Conservation (phyloP, 768 basidiomycete species). For the Amanita muscaria region DNA sequence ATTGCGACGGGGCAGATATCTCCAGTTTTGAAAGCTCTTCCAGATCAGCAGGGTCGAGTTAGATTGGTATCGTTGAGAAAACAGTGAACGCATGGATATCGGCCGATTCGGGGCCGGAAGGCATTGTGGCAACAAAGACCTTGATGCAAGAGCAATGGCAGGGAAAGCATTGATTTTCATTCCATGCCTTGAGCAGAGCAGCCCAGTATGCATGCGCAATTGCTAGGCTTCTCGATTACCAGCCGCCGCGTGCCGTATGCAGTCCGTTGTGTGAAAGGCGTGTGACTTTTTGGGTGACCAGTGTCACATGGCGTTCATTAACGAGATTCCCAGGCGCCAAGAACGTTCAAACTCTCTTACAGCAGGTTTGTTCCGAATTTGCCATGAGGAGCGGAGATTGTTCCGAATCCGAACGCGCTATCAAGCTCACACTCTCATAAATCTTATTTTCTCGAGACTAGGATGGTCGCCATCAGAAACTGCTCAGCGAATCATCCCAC, state of each 20-base stretch:
- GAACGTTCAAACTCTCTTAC: neutral
- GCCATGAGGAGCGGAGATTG: neutral
- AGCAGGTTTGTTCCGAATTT: neutral
- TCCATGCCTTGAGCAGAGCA: conserved; percentile 30
- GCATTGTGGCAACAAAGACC: neutral
- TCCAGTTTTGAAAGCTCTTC: neutral
- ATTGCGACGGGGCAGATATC: neutral
- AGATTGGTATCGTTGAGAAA: conserved; percentile 1
- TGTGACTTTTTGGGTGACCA: neutral
- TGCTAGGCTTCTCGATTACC: conserved; percentile 1
- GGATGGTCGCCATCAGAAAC: neutral
- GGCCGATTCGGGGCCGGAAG: neutral
- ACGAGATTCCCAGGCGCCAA: neutral
- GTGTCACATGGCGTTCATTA: neutral
- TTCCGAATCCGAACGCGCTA: conserved; percentile 1
- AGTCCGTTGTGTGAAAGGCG: neutral
- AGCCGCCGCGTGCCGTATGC: neutral
- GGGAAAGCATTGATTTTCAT: conserved; percentile 19
- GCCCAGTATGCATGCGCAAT: conserved; percentile 37
- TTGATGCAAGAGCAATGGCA: conserved; percentile 2
- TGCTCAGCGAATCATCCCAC: too few relatives aligned
- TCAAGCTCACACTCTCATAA: conserved; percentile 1
- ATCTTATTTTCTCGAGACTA: neutral
- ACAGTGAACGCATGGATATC: neutral
- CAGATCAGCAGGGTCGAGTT: neutral